Conservation (phyloP, 192 early-diverging fungal species). For the Coemansia sp. region DNA sequence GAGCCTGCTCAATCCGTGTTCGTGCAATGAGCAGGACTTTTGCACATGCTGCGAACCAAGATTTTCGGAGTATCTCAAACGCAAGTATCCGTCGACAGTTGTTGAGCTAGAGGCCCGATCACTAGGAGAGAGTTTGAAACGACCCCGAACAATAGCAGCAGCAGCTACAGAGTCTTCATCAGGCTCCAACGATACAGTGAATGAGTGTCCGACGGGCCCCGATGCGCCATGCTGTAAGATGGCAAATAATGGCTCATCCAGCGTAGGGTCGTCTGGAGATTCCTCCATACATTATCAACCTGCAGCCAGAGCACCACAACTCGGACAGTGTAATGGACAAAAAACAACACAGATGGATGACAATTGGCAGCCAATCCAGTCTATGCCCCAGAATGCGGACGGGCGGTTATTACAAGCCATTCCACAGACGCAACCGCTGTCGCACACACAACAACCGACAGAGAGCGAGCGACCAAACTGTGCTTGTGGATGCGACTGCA, state of each 20-base stretch:
- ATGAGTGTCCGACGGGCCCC: conserved; percentile 11
- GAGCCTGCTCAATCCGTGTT: conserved; percentile 53
- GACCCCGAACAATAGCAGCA: neutral
- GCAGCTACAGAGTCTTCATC: conserved; percentile 3
- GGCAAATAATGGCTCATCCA: neutral
- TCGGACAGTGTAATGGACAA: no score
- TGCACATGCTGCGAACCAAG: conserved; percentile 50
- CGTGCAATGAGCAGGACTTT: conserved; percentile 31
- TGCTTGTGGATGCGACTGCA: conserved; percentile 51
- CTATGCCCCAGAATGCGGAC: neutral
- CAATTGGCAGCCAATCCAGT: no score
- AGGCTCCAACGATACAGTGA: neutral
- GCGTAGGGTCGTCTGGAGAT: neutral
- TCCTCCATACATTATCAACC: no score
- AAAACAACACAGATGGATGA: no score
- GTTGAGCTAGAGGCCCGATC: conserved; percentile 36
- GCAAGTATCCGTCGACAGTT: conserved; percentile 30
- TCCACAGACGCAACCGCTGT: conserved; percentile 4
- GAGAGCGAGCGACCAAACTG: conserved; percentile 28
- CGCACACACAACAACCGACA: neutral
- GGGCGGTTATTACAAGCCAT: neutral
- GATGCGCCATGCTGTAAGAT: conserved; percentile 9
- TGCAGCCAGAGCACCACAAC: no score
- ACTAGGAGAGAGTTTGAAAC: conserved; percentile 14
- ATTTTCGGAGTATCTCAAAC: conserved; percentile 36